Base-by-base conservation (phyloP, 2,329 filamentous ascomycete genomes). In the Colletotrichum nymphaeae region DNA sequence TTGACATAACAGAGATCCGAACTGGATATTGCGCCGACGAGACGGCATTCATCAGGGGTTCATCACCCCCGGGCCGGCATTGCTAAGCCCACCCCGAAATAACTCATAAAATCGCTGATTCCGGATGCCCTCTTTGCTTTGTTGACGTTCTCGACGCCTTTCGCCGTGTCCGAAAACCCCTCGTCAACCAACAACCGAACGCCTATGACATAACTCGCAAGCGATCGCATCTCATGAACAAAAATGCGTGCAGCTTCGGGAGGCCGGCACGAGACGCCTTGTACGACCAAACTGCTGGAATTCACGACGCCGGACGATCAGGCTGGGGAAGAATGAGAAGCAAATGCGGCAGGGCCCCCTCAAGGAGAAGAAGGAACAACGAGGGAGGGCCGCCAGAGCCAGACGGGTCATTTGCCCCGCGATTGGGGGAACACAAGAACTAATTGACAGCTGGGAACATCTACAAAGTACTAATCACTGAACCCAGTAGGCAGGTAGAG, bases 71-170 rank as follows among this genome's bases (percentile, higher is more conserved):
- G 55, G 60, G 19, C 59, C 55, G 70, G 22, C 24, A 37, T 32
- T 69, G 66, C 66, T 73, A 62, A 73, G 70, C 70, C 70, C 60
- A 60, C 60, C 70, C 59, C 59, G 55, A 73, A 73, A 73, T 70
- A 64, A 65, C 64, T 63, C 59, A 16, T 73, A 62, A 72, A 73
- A 73, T 73, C 70, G 55, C 70, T 70, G 70, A 70, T 65, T 73
- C 70, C 70, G 67, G 70, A 46, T 65, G 46, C 35, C 42, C 35
- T 70, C 70, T 73, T 73, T 73, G 70, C 70, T 73, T 73, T 73
- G 67, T 73, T 56, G n/a, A 26, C 32, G n/a, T 56, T 12, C 63
- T 62, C 37, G 35, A 57, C 67, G 67, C 55, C 60, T 60, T 69
- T 73, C 67, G 67, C 67, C 60, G 46, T 59, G 70, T 64, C 66